These are phyloP conservation scores for Candida tammaniensis DNA, from an alignment of 805 yeast genomes.

Conservation along the genomic window DNA sequence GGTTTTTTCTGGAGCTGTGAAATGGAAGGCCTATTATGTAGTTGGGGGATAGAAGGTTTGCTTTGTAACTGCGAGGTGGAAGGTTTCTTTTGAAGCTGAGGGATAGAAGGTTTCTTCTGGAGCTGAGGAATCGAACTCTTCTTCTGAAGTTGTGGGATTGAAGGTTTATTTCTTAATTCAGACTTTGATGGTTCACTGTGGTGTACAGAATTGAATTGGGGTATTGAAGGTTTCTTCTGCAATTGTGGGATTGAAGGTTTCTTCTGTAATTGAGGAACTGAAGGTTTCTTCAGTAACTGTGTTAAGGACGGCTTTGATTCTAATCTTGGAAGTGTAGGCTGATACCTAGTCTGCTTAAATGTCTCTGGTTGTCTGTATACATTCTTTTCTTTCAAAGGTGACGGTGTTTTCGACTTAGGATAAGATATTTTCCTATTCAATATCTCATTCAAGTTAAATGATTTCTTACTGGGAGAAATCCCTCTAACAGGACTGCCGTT, in stretches of 20 bases:
- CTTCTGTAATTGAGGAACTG: conserved; percentile 6
- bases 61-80: conserved; percentile 17
- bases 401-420: conserved; percentile 13
- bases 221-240: conserved; percentile 13
- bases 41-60: conserved; percentile 12
- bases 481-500: too few relatives aligned
- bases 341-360: conserved; percentile 7
- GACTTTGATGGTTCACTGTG: too few relatives aligned
- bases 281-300: neutral
- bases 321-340: neutral
- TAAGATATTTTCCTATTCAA: conserved; percentile 16
- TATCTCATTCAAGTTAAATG: conserved; percentile 33
- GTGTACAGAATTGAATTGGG: conserved; percentile 10
- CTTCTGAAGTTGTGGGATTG: conserved; percentile 17
- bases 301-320: neutral
- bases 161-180: too few relatives aligned
- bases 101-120: conserved; percentile 7
- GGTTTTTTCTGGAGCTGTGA: conserved; percentile 14
- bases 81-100: conserved; percentile 14
- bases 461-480: conserved; percentile 42
- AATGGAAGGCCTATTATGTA: conserved; percentile 14
- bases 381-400: conserved; percentile 17
- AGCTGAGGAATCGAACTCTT: conserved; percentile 14
- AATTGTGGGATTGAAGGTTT: conserved; percentile 11
- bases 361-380: too few relatives aligned